A percentile compares a stretch with the other conserved stretches of the same genome.
These are phyloP conservation scores for Drechslera avenae DNA, from an alignment of 2,329 filamentous ascomycete species.

Conservation along the genomic window DNA sequence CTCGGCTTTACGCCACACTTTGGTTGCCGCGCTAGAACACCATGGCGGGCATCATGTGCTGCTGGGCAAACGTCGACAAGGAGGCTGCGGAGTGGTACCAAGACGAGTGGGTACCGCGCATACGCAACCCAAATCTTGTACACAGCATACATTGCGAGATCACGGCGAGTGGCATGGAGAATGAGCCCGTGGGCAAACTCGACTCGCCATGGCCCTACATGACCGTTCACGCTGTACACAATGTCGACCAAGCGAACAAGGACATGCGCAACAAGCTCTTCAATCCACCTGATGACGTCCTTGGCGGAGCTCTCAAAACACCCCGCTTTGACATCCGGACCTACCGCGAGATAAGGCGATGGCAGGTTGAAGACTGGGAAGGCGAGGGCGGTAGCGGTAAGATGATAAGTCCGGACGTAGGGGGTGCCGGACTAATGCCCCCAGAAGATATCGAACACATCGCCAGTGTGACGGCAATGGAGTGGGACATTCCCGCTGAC, in stretches of 20 bases:
- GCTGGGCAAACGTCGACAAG: constrained; percentile 26
- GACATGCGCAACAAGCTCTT: not conserved
- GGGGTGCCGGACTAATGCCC: constrained; percentile 2
- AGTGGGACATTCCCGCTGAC: constrained; percentile 14
- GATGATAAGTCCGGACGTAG: constrained; percentile 4
- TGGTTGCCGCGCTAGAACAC: not conserved
- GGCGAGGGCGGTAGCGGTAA: constrained; percentile 12
- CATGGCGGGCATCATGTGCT: constrained; percentile 26
- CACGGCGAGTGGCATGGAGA: constrained; percentile 21
- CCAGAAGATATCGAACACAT: constrained; percentile 18
- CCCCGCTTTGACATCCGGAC: constrained; percentile 19
- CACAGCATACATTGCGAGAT: constrained; percentile 22
- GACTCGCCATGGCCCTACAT: constrained; percentile 22
- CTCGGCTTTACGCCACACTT: not conserved
- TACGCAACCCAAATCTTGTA: constrained; percentile 4
- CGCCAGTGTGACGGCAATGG: constrained; percentile 21
- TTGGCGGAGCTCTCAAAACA: constrained; percentile 5
- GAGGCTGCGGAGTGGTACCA: constrained; percentile 21
- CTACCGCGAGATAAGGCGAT: constrained; percentile 19
- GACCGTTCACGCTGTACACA: constrained; percentile 15
- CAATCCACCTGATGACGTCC: constrained; percentile 8
- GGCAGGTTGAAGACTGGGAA: constrained; percentile 20
- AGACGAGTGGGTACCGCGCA: constrained; percentile 17
- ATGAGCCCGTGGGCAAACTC: constrained; percentile 20
- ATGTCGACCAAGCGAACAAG: constrained; percentile 7